These are phyloP conservation scores for Excoecaria agallocha DNA, from an alignment of 345 rosid species.

Conservation along the genomic window DNA sequence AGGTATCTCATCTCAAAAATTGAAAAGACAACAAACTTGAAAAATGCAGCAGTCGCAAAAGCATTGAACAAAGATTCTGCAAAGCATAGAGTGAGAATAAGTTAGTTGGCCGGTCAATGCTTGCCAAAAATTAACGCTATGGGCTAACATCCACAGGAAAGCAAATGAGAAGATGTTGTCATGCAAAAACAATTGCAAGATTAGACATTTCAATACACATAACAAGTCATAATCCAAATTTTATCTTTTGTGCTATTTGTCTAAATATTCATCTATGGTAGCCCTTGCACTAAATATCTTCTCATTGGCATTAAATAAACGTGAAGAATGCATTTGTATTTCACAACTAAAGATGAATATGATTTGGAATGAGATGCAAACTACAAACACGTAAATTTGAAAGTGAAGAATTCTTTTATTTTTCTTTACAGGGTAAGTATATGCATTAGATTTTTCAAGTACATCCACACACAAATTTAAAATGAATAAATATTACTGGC, in stretches of 20 bases:
- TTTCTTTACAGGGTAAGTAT: neutral
- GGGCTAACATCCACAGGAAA: neutral
- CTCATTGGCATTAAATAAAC: neutral
- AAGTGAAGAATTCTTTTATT: neutral
- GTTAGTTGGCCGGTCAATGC: neutral
- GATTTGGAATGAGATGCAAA: neutral
- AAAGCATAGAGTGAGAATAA: conserved; percentile 22
- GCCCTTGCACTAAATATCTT: neutral
- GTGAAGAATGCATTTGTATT: neutral
- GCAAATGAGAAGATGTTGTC: neutral
- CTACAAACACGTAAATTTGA: neutral
- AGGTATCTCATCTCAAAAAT: conserved; percentile 99
- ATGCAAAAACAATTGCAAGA: conserved; percentile 2
- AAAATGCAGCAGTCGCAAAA: conserved; percentile 97
- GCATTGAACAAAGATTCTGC: conserved; percentile 97
- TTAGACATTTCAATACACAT: neutral
- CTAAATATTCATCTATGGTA: neutral
- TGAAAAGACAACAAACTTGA: conserved; percentile 97
- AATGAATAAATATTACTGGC: neutral
- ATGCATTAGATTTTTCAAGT: neutral
- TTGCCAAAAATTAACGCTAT: conserved; percentile 9
- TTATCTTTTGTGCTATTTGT: neutral
- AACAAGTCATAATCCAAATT: neutral
- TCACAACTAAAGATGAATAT: neutral
- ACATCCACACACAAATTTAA: neutral